Evolutionary conservation across 2,329 filamentous ascomycete genomes (phyloP).

Genomic region (Aspergillus puulaauensis): DNA sequence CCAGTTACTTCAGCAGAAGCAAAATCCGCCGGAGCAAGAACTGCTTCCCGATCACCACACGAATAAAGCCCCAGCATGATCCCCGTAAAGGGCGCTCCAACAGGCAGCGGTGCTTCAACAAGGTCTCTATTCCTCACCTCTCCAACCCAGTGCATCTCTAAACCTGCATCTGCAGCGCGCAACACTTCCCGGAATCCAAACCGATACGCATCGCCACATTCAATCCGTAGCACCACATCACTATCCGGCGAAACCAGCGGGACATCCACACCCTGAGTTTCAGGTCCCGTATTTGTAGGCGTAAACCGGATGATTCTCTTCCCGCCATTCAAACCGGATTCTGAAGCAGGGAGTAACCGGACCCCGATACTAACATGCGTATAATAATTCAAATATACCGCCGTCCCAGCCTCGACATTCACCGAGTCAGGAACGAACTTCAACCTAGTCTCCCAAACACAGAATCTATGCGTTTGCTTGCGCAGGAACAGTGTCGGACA

Average conservation of each 20-base stretch:
- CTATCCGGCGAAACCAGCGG: background rate
- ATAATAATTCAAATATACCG: conserved; percentile 56
- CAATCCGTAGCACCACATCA: conserved; percentile 28
- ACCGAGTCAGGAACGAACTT: conserved; percentile 46
- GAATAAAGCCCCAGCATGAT: conserved; percentile 50
- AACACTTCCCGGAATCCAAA: conserved; percentile 27
- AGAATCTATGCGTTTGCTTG: conserved; percentile 51
- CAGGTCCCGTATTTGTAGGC: background rate
- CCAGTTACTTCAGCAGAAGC: conserved; percentile 26
- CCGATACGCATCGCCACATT: conserved; percentile 31
- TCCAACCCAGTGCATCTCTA: conserved; percentile 25
- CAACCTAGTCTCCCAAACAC: conserved; percentile 46
- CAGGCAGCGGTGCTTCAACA: conserved; percentile 33
- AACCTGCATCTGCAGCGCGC: background rate
- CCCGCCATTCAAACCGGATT: background rate
- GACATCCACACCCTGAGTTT: background rate
- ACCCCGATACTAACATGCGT: conserved; percentile 47
- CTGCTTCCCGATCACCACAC: conserved; percentile 43
- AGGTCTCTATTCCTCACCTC: conserved; percentile 33
- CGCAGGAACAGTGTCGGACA: conserved; percentile 55
- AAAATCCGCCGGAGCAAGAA: conserved; percentile 45
- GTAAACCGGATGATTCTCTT: conserved; percentile 27
- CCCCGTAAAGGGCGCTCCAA: conserved; percentile 46
- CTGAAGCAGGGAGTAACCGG: conserved; percentile 7
- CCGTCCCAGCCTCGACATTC: conserved; percentile 53